Evolutionary conservation across 2,329 filamentous ascomycete species (phyloP).

Genomic region (Alternaria sp.): DNA sequence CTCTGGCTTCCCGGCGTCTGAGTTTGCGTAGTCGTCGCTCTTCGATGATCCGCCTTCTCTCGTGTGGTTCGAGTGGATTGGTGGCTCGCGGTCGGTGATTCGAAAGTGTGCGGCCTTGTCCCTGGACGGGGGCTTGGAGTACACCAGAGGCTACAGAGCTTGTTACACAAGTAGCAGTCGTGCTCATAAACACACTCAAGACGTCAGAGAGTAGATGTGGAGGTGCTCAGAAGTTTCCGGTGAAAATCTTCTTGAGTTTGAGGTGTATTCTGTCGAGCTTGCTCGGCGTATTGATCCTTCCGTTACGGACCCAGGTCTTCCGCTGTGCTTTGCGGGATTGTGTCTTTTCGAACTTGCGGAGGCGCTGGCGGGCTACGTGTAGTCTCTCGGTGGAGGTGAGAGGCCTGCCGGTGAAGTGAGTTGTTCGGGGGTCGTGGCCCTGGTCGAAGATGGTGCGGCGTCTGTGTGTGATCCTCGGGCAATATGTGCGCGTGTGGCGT

Average conservation of each 20-base stretch:
- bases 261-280: background rate
- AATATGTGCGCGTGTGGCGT: background rate
- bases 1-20: background rate
- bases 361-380: conserved; percentile 7
- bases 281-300: background rate
- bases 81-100: background rate
- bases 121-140: conserved; percentile 1
- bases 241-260: conserved; percentile 2
- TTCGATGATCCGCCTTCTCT: background rate
- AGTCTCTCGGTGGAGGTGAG: conserved; percentile 7
- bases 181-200: conserved; percentile 3
- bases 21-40: conserved; percentile 1
- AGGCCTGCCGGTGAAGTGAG: background rate
- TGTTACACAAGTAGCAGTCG: background rate
- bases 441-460: background rate
- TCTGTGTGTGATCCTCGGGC: background rate
- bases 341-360: conserved; percentile 11
- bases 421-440: background rate
- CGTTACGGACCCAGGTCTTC: background rate
- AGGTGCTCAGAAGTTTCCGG: background rate
- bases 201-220: background rate
- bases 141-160: background rate
- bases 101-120: background rate
- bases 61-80: background rate
- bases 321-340: background rate